Evolutionary conservation across 345 rosid species (phyloP).

Genomic region (Erysimum cheiranthoides): DNA sequence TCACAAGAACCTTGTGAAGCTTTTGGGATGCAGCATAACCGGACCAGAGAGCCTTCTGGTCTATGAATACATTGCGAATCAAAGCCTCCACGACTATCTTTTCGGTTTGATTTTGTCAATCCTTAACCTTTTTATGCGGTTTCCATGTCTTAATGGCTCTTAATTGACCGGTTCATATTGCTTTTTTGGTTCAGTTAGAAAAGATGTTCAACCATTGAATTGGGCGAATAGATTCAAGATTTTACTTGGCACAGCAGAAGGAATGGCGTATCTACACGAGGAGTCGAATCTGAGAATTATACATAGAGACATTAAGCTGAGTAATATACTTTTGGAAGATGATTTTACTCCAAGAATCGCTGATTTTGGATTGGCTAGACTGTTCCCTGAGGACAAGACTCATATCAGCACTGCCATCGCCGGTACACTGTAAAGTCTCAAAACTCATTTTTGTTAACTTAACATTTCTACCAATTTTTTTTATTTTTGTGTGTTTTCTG

Average conservation of each 20-base stretch:
- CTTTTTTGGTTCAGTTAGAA: constrained; percentile 52
- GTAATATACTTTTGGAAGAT: constrained; percentile 74
- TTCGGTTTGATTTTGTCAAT: constrained; percentile 53
- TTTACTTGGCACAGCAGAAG: constrained; percentile 78
- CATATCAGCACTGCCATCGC: constrained; percentile 82
- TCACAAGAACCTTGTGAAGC: constrained; percentile 82
- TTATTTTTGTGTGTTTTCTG: not conserved
- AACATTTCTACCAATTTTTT: not conserved
- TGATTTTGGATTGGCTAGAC: constrained; percentile 92
- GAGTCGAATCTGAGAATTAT: constrained; percentile 76
- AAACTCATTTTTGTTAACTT: not conserved
- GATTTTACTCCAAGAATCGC: constrained; percentile 77
- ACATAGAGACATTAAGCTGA: constrained; percentile 86
- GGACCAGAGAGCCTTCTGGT: constrained; percentile 94
- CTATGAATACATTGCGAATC: constrained; percentile 81
- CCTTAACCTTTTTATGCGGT: not conserved
- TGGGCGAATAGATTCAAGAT: constrained; percentile 69
- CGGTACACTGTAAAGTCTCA: constrained; percentile 76
- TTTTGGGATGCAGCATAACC: constrained; percentile 86
- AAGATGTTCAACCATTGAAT: constrained; percentile 50
- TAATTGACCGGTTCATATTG: not conserved
- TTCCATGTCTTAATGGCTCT: not conserved
- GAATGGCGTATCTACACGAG: constrained; percentile 82
- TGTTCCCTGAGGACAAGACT: constrained; percentile 70
- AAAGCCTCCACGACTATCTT: constrained; percentile 70